A percentile compares a stretch with the other conserved stretches of the same genome.
phyloP scores from a whole-genome alignment of 805 yeast genomes.

The Ogataea allantospora region DNA sequence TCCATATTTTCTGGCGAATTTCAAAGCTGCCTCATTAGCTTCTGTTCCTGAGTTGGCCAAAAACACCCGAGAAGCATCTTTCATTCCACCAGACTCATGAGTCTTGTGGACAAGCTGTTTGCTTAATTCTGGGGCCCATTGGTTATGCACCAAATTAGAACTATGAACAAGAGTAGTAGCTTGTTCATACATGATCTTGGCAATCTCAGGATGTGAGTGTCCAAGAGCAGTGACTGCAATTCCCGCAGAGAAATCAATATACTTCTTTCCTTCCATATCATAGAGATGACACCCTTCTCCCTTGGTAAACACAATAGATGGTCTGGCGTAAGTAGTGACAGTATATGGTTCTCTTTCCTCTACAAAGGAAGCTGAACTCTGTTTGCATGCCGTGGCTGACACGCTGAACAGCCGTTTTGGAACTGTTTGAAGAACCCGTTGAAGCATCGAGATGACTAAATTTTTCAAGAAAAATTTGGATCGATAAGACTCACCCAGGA shows the following conservation, averaged over 20 bases:
- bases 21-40: conserved; percentile 59
- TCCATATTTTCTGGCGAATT: conserved; percentile 77
- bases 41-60: conserved; percentile 60
- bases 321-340: conserved; percentile 80
- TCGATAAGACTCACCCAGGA: no score
- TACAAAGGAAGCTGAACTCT: conserved; percentile 37
- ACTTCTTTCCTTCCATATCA: conserved; percentile 76
- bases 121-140: conserved; percentile 79
- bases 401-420: conserved; percentile 13
- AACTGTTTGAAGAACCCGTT: conserved; percentile 2
- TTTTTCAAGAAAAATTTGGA: neutral
- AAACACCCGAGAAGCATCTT: conserved; percentile 70
- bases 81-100: conserved; percentile 72
- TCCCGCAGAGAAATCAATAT: conserved; percentile 91
- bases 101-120: conserved; percentile 70
- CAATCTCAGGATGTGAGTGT: conserved; percentile 73
- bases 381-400: conserved; percentile 7
- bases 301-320: conserved; percentile 69
- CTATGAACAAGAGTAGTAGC: conserved; percentile 72
- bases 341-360: conserved; percentile 50
- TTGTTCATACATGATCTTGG: conserved; percentile 72
- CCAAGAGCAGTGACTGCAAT: conserved; percentile 97
- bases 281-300: conserved; percentile 81
- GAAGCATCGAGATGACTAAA: conserved; percentile 9
- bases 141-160: conserved; percentile 81